These are phyloP conservation scores for Neonectria sp. DNA, from an alignment of 2,329 filamentous ascomycete species.

Conservation along the genomic window DNA sequence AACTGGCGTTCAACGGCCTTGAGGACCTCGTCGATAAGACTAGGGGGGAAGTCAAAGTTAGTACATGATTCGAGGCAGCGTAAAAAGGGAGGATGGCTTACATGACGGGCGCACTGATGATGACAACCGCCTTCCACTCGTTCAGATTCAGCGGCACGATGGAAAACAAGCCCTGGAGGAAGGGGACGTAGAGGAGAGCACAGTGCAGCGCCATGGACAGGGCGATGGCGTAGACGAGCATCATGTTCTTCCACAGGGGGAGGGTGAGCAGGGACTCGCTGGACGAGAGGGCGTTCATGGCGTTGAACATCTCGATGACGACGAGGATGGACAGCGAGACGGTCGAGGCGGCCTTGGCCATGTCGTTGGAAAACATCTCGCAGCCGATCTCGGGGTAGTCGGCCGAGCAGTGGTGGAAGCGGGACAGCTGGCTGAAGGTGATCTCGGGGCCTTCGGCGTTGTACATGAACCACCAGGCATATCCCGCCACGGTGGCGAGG, in stretches of 20 bases:
- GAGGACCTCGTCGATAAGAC: constrained; percentile 86
- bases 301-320: constrained; percentile 99
- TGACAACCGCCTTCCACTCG: constrained; percentile 94
- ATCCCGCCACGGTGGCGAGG: constrained; percentile 93
- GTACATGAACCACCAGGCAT: constrained; percentile 99
- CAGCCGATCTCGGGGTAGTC: constrained; percentile 93
- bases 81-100: constrained; percentile 65
- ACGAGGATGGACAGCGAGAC: constrained; percentile 93
- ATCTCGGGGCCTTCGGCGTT: constrained; percentile 93
- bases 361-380: constrained; percentile 89
- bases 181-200: constrained; percentile 90
- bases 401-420: constrained; percentile 93
- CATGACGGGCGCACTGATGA: constrained; percentile 93
- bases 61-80: constrained; percentile 11
- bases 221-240: constrained; percentile 94
- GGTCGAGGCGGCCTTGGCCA: constrained; percentile 91
- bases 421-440: constrained; percentile 87
- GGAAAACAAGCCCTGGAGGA: constrained; percentile 90
- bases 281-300: constrained; percentile 96
- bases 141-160: constrained; percentile 88
- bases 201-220: constrained; percentile 97
- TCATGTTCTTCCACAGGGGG: constrained; percentile 98
- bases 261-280: constrained; percentile 95
- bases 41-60: constrained; percentile 53
- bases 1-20: constrained; percentile 82